Evolutionary conservation across 2,329 filamentous ascomycete genomes (phyloP).

Genomic region (Penicillium crustosum): DNA sequence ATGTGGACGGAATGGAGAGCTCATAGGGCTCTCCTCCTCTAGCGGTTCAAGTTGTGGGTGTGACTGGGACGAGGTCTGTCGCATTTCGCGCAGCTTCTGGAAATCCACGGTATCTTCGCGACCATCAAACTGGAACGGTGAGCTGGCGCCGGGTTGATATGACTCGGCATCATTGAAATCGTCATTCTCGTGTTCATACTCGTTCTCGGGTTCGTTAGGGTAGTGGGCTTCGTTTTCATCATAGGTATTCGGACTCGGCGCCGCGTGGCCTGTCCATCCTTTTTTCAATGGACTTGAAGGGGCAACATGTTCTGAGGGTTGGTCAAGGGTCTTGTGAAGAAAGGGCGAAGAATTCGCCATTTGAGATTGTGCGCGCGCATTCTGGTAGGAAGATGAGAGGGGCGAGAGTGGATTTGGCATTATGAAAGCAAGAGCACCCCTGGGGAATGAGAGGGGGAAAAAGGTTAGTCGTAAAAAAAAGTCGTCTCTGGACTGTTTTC

Average conservation of each 20-base stretch:
- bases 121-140: constrained; percentile 38
- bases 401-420: constrained; percentile 45
- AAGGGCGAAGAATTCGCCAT: constrained; percentile 25
- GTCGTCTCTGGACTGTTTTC: constrained; percentile 3
- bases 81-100: constrained; percentile 23
- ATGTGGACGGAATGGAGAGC: constrained; percentile 40
- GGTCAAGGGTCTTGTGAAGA: constrained; percentile 22
- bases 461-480: neutral
- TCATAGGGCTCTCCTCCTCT: constrained; percentile 27
- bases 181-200: constrained; percentile 17
- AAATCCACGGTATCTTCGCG: constrained; percentile 38
- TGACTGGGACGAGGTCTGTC: constrained; percentile 11
- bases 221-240: constrained; percentile 18
- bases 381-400: constrained; percentile 44
- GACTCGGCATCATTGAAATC: constrained; percentile 25
- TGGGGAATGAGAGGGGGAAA: neutral
- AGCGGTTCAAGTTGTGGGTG: constrained; percentile 10
- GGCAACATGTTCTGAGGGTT: constrained; percentile 23
- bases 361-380: constrained; percentile 37
- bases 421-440: constrained; percentile 4
- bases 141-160: constrained; percentile 32
- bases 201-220: constrained; percentile 6
- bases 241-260: constrained; percentile 14
- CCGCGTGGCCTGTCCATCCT: constrained; percentile 13
- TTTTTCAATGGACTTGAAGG: constrained; percentile 32